Evolutionary conservation across 2,329 filamentous ascomycete genomes (phyloP).

Genomic region (Penicillium sp.): DNA sequence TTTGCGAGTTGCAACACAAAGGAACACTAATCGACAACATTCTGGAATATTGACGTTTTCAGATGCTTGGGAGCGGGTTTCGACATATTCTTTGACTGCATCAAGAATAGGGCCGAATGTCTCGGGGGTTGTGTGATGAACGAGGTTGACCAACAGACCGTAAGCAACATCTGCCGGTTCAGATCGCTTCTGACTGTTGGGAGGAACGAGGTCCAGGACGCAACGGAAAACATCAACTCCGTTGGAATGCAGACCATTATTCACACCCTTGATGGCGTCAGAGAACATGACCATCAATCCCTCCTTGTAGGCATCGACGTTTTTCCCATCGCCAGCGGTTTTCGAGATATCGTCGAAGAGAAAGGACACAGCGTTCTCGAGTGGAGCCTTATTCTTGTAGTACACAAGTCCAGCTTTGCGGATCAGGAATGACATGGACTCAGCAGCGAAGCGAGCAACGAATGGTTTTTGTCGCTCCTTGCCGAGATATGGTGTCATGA

Average conservation of each 20-base stretch:
- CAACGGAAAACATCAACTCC: constrained; percentile 54
- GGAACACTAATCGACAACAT: constrained; percentile 47
- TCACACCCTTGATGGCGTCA: constrained; percentile 68
- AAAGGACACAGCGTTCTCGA: constrained; percentile 69
- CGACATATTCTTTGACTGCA: constrained; percentile 55
- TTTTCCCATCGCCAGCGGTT: constrained; percentile 32
- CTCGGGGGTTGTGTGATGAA: constrained; percentile 75
- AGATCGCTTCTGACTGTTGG: constrained; percentile 29
- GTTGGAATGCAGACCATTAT: constrained; percentile 57
- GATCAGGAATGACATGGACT: constrained; percentile 89
- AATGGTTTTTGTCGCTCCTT: constrained; percentile 78
- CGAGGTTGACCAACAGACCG: constrained; percentile 73
- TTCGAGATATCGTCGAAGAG: constrained; percentile 64
- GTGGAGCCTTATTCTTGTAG: constrained; percentile 65
- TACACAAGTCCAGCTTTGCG: constrained; percentile 80
- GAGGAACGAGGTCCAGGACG: constrained; percentile 42
- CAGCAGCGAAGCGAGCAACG: constrained; percentile 87
- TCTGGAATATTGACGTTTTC: constrained; percentile 43
- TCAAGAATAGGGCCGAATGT: constrained; percentile 69
- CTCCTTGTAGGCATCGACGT: constrained; percentile 66
- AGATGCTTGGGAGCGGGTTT: constrained; percentile 32
- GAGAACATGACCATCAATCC: constrained; percentile 90
- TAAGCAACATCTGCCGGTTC: constrained; percentile 58
- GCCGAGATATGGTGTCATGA: constrained; percentile 80
- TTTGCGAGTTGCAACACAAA: constrained; percentile 75